phyloP scores from a whole-genome alignment of 116 monocot genomes.

The Posidonia oceanica region DNA sequence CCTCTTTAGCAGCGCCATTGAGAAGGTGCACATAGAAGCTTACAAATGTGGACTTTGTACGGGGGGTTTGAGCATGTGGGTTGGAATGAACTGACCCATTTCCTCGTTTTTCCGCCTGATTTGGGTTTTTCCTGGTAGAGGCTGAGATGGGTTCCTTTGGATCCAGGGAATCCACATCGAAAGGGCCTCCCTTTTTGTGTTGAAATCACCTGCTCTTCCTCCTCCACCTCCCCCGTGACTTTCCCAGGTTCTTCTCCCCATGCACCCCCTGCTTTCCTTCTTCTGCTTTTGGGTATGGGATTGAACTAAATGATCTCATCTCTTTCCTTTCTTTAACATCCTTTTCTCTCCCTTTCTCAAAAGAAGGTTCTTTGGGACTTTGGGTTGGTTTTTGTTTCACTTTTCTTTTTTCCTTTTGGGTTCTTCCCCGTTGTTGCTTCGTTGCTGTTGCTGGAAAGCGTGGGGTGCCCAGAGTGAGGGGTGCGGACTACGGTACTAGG shows the following conservation, averaged over 20 bases:
- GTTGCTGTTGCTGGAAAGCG: too few species aligned
- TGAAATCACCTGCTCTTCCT: conserved; percentile 37
- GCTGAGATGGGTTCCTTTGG: conserved; percentile 32
- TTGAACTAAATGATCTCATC: not conserved
- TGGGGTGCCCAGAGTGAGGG: too few species aligned
- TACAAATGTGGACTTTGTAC: not conserved
- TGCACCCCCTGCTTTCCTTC: not conserved
- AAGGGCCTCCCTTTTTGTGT: conserved; percentile 20
- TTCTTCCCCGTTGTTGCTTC: too few species aligned
- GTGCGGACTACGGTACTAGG: too few species aligned
- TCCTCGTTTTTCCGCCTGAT: not conserved
- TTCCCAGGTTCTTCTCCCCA: conserved; percentile 15
- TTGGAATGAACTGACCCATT: not conserved
- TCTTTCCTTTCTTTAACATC: not conserved
- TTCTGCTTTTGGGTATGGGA: conserved; percentile 7
- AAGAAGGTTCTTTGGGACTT: not conserved
- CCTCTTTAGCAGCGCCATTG: not conserved
- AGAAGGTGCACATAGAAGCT: too few species aligned
- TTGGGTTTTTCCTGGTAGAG: conserved; percentile 12
- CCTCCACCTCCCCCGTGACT: not conserved
- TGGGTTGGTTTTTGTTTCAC: too few species aligned
- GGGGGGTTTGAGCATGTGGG: too few species aligned
- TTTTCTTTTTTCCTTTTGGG: too few species aligned
- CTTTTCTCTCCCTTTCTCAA: not conserved
- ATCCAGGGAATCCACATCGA: conserved; percentile 29